Percentiles rank a stretch among this genome's conserved stretches.
Conservation (phyloP, 768 basidiomycete genomes). For the Lentinula edodes region DNA sequence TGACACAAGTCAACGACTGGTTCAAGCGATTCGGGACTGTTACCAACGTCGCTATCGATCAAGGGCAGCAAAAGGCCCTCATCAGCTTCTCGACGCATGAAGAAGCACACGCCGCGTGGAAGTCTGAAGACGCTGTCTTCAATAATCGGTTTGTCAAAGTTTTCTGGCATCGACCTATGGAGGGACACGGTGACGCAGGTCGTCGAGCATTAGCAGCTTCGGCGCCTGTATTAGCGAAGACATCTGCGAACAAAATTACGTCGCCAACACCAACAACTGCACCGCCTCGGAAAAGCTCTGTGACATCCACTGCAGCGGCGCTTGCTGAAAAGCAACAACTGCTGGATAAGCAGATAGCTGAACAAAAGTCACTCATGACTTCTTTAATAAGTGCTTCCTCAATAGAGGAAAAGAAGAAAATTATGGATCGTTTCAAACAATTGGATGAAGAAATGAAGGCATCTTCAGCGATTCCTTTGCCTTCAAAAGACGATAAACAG, state of each 20-base stretch:
- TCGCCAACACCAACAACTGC: constrained; percentile 15
- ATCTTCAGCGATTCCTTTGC: constrained; percentile 24
- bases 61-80: constrained; percentile 67
- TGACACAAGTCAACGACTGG: constrained; percentile 78
- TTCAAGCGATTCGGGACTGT: constrained; percentile 92
- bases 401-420: constrained; percentile 69
- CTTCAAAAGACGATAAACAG: constrained; percentile 36
- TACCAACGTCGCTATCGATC: constrained; percentile 87
- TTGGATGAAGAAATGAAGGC: constrained; percentile 72
- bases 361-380: constrained; percentile 84
- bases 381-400: constrained; percentile 53
- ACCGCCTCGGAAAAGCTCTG: constrained; percentile 30
- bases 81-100: constrained; percentile 82
- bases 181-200: constrained; percentile 81
- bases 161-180: constrained; percentile 93
- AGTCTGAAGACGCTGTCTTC: constrained; percentile 92
- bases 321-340: constrained; percentile 73
- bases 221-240: constrained; percentile 67
- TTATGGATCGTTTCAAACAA: constrained; percentile 72
- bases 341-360: constrained; percentile 76
- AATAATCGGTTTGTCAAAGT: constrained; percentile 92
- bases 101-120: constrained; percentile 87
- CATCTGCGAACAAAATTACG: constrained; percentile 34
- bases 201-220: constrained; percentile 76
- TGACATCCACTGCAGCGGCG: constrained; percentile 34